Base-by-base conservation (phyloP, 176 grass and related monocot species). In the Neostapfia colusana region DNA sequence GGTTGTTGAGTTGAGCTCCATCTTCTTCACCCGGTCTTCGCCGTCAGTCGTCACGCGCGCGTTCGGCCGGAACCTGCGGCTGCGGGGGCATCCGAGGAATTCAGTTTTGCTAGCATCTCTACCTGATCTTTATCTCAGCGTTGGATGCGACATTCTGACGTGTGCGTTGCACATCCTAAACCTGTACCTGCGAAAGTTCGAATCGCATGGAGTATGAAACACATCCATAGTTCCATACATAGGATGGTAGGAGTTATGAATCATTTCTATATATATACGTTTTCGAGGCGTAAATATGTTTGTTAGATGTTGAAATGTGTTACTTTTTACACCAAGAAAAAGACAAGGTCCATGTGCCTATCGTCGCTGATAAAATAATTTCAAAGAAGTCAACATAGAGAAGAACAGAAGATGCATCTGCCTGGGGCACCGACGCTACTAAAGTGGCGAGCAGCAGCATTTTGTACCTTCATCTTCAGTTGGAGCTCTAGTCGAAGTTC, bases 1-100 rank as follows among this genome's bases (percentile, higher is more conserved):
- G 34, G 53, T 21, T 31, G 42, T 51, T 24, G 63, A 65, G 4
- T 10, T 48, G 25, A 43, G 10, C 37, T 74, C 49, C 1, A 84
- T 71, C 55, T 71, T 43, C 66, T 55, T 60, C 35, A 13, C 43
- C 39, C 44, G 43, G 81, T 75, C 63, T 68, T 46, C 41, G 41
- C 38, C n/a, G n/a, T n/a, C n/a, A n/a, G n/a, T n/a, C 23, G 41
- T 69, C 72, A 68, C 42, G 48, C 63, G 72, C 48, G 50, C 37
- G 18, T 18, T 42, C 28, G 53, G 17, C 10, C 38, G 53, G 77
- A 39, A 23, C 20, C 55, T 71, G 78, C 41, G 36, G 57, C 37
- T 13, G 44, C 58, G n/a, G 35, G 14, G 13, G 72, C 10, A 69
- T 44, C 63, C 40, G 26, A 76, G 53, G 63, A 76, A 83, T 18